A percentile compares a stretch with the other conserved stretches of the same genome.
phyloP scores from a whole-genome alignment of 1,284 basidiomycete species.

The Coniferiporia sulphurascens region DNA sequence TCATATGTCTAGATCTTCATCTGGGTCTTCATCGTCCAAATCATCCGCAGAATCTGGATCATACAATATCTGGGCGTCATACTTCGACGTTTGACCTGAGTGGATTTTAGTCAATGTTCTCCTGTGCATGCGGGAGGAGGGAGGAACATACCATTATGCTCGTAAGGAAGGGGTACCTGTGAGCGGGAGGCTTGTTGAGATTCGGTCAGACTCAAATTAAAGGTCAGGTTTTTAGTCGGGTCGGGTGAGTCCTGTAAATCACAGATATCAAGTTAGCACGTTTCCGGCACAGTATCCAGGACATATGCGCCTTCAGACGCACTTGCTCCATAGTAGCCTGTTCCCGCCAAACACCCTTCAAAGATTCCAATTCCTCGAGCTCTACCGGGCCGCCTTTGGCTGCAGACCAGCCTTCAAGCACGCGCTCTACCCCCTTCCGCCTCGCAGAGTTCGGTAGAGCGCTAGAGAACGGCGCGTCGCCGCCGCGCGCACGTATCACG shows the following conservation, averaged over 20 bases:
- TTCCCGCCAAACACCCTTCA: constrained; percentile 44
- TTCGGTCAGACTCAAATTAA: constrained; percentile 82
- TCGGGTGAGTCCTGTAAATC: constrained; percentile 39
- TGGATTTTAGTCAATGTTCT: constrained; percentile 3
- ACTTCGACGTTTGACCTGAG: constrained; percentile 3
- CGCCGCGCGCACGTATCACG: constrained; percentile 40
- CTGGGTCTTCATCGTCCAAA: constrained; percentile 85
- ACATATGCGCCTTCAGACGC: constrained; percentile 17
- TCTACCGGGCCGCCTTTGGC: constrained; percentile 35
- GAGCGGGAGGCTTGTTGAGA: constrained; percentile 78
- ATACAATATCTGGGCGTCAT: constrained; percentile 50
- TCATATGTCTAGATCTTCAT: constrained; percentile 82
- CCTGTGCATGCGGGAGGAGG: neutral
- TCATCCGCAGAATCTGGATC: constrained; percentile 87
- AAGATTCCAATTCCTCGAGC: constrained; percentile 42
- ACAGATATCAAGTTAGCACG: neutral
- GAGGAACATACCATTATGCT: constrained; percentile 59
- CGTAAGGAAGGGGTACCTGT: constrained; percentile 82
- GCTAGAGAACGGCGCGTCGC: constrained; percentile 4
- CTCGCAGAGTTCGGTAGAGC: constrained; percentile 24
- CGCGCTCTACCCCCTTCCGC: constrained; percentile 52
- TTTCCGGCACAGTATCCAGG: neutral
- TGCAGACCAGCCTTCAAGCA: constrained; percentile 58
- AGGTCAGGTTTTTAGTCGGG: constrained; percentile 65
- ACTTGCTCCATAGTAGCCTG: constrained; percentile 40